Base-by-base conservation (phyloP, 441 rosid genomes). In the Codiaeum variegatum region DNA sequence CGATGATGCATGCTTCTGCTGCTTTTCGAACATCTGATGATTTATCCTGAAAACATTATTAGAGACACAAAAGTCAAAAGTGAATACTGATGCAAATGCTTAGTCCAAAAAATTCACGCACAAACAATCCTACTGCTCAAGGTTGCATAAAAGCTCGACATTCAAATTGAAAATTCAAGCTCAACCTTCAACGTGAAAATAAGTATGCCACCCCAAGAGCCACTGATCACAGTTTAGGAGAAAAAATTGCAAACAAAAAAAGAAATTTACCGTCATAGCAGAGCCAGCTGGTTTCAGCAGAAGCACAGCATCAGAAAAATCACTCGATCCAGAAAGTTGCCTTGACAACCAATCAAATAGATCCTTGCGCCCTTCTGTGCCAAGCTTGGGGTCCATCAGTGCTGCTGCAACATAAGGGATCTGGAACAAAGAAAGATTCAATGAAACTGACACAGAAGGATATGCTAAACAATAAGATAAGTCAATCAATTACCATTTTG, bases 291-390 rank as follows among this genome's bases (percentile, higher is more conserved):
- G 97, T 82, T 91, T 97, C 76, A 97, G 84, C 74, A 97, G 81
- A 73, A 86, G 89, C 47, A 82, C 89, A 72, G 93, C 99, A 85
- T 97, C 99, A 74, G 92, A 60, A 82, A 91, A 91, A 72, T 91
- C 94, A 71, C 71, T 87, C 77, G 87, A 85, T 74, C 85, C 90
- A 80, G 92, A 75, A 61, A 97, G 94, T 72, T 94, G 98, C 84
- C 77, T 94, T 64, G 94, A 84, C 83, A 91, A 88, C 99, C 99
- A 97, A 87, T 97, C 99, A 87, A 97, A 91, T 69, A 97, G 96
- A 84, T 94, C 99, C 85, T 92, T 97, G 26, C 99, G 98, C 76
- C 99, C 99, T 81, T 97, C 99, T 34, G 93, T 97, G 59, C 99
- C 99, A 81, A 97, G 90, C 88, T 94, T 97, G 78, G 89, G 64